A percentile compares a stretch with the other conserved stretches of the same genome.
Evolutionary conservation across 2,329 filamentous ascomycete species (phyloP).

Genomic region (Aspergillus texensis): DNA sequence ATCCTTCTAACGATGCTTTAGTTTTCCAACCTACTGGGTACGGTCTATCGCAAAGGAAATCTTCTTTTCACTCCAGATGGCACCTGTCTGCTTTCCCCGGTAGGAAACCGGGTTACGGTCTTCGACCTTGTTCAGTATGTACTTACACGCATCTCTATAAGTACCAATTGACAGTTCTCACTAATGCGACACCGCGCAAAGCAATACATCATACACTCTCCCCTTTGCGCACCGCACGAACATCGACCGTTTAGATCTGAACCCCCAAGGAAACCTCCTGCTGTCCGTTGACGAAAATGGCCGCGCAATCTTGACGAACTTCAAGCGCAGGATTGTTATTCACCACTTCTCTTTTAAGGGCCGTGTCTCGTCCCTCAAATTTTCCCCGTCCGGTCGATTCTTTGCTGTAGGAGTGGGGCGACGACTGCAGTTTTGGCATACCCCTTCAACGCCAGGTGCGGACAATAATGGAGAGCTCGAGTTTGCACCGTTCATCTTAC

Average conservation of each 20-base stretch:
- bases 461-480: conserved; percentile 80
- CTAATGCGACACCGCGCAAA: conserved; percentile 20
- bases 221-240: conserved; percentile 87
- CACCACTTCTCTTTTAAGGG: conserved; percentile 95
- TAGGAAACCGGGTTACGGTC: conserved; percentile 92
- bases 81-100: conserved; percentile 90
- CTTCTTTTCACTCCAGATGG: conserved; percentile 96
- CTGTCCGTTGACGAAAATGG: conserved; percentile 94
- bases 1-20: conserved; percentile 39
- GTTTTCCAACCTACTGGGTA: conserved; percentile 98
- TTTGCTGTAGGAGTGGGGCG: conserved; percentile 88
- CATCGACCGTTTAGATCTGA: conserved; percentile 83
- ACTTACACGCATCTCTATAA: background rate
- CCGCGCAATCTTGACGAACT: conserved; percentile 88
- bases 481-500: conserved; percentile 90
- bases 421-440: conserved; percentile 93
- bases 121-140: conserved; percentile 92
- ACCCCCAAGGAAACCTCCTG: conserved; percentile 86
- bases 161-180: background rate
- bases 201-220: conserved; percentile 57
- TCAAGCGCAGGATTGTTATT: conserved; percentile 79
- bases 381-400: conserved; percentile 86
- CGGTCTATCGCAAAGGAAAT: conserved; percentile 97
- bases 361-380: conserved; percentile 79
- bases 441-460: conserved; percentile 83